phyloP scores from a whole-genome alignment of 164 flowering plant species.

The Magnolia kwangsiensis region DNA sequence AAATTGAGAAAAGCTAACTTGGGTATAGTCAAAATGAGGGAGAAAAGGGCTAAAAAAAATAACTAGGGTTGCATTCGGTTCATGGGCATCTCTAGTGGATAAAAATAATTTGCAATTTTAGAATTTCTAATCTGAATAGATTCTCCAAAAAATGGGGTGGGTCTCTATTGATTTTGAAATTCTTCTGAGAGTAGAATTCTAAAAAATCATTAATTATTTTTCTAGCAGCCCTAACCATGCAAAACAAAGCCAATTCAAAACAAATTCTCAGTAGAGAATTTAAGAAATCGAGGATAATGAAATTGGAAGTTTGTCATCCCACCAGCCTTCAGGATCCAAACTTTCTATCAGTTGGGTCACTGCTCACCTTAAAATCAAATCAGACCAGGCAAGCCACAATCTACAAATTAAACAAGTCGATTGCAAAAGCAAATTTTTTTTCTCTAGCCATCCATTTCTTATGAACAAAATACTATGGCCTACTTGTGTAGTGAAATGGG shows the following conservation, averaged over 20 bases:
- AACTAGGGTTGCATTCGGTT: neutral
- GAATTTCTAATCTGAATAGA: neutral
- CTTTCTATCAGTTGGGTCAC: too few species aligned
- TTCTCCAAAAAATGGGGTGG: neutral
- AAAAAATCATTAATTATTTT: neutral
- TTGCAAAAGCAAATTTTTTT: too few species aligned
- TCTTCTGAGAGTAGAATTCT: neutral
- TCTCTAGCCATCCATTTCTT: neutral
- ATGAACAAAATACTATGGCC: neutral
- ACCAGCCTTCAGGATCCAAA: neutral
- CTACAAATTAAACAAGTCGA: too few species aligned
- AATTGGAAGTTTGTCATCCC: neutral
- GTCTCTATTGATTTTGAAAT: neutral
- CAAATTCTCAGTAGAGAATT: neutral
- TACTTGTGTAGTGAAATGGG: neutral
- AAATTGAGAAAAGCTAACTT: neutral
- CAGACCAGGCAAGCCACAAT: too few species aligned
- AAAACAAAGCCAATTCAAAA: neutral
- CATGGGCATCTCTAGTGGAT: neutral
- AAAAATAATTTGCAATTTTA: neutral
- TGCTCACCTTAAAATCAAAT: too few species aligned
- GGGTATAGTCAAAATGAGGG: neutral
- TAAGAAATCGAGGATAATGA: too few species aligned
- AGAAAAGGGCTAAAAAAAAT: neutral
- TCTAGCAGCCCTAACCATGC: neutral